A percentile compares a stretch with the other conserved stretches of the same genome.
Evolutionary conservation across 371 early-diverging fungal species (phyloP).

Genomic region (Rhizopus sp.): DNA sequence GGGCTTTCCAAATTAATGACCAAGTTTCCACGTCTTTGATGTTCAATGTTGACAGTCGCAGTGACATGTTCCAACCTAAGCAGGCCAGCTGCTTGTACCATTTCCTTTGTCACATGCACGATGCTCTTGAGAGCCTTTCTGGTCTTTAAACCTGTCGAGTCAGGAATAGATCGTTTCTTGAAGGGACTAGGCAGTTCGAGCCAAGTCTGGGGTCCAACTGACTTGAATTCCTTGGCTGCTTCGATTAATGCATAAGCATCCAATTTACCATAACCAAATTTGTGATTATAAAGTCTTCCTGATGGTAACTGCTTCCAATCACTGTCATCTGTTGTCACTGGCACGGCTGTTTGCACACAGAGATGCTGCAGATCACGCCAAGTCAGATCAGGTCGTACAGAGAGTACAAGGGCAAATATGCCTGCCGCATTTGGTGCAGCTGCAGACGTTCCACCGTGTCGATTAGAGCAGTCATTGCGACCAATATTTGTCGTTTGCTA

Average conservation of each 20-base stretch:
- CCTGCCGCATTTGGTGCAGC: constrained; percentile 96
- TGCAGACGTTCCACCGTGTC: constrained; percentile 96
- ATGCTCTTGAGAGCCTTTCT: constrained; percentile 42
- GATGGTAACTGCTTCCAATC: constrained; percentile 67
- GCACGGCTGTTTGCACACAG: constrained; percentile 77
- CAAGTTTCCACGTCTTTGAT: constrained; percentile 82
- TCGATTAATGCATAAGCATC: constrained; percentile 84
- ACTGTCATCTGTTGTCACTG: constrained; percentile 60
- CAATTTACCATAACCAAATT: constrained; percentile 91
- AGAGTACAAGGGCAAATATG: constrained; percentile 88
- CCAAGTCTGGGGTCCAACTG: constrained; percentile 69
- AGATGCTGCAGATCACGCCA: constrained; percentile 94
- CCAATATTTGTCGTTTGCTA: constrained; percentile 88
- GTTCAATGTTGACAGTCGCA: constrained; percentile 81
- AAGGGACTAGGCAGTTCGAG: constrained; percentile 42
- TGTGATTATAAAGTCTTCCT: constrained; percentile 79
- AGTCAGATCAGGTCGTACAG: constrained; percentile 83
- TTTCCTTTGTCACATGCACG: constrained; percentile 48
- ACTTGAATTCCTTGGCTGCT: constrained; percentile 66
- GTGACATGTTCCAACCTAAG: constrained; percentile 83
- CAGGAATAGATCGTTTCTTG: constrained; percentile 63
- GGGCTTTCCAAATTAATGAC: constrained; percentile 80
- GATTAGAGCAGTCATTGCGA: constrained; percentile 64
- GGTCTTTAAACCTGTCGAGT: constrained; percentile 31
- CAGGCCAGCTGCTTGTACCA: constrained; percentile 57